Evolutionary conservation across 768 basidiomycete genomes (phyloP).

Genomic region (Mrakia blollopis): DNA sequence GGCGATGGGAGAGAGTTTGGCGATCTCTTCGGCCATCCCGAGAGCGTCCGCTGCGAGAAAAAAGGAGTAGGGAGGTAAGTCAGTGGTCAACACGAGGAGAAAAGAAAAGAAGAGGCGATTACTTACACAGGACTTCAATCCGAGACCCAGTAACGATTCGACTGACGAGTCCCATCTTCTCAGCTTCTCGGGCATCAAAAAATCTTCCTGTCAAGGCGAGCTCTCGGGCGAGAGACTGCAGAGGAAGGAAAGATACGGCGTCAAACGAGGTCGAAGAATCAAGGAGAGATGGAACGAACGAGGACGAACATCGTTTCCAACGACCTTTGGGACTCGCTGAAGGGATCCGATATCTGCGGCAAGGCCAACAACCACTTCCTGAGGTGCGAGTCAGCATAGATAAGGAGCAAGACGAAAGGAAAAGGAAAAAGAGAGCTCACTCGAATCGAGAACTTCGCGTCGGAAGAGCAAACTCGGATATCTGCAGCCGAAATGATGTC

Average conservation of each 20-base stretch:
- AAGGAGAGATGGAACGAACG: neutral
- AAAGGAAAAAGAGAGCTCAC: neutral
- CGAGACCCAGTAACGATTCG: constrained; percentile 62
- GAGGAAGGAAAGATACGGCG: neutral
- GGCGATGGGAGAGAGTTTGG: constrained; percentile 65
- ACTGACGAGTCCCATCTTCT: constrained; percentile 67
- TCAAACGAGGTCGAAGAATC: neutral
- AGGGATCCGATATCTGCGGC: constrained; percentile 85
- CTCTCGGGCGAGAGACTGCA: constrained; percentile 49
- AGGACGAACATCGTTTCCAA: constrained; percentile 58
- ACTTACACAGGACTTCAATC: constrained; percentile 56
- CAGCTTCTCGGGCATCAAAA: constrained; percentile 68
- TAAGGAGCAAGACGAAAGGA: neutral
- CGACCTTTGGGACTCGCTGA: constrained; percentile 70
- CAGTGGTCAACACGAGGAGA: neutral
- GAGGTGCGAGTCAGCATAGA: neutral
- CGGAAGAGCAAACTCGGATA: constrained; percentile 60
- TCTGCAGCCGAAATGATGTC: constrained; percentile 75
- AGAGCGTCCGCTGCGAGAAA: neutral
- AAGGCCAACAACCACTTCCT: constrained; percentile 49
- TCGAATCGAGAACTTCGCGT: constrained; percentile 62
- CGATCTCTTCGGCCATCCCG: constrained; percentile 61
- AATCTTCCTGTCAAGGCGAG: constrained; percentile 66
- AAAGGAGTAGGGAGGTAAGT: neutral
- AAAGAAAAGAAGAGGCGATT: neutral